Conservation (phyloP, 2,329 filamentous ascomycete genomes). For the Penicillium crustosum region DNA sequence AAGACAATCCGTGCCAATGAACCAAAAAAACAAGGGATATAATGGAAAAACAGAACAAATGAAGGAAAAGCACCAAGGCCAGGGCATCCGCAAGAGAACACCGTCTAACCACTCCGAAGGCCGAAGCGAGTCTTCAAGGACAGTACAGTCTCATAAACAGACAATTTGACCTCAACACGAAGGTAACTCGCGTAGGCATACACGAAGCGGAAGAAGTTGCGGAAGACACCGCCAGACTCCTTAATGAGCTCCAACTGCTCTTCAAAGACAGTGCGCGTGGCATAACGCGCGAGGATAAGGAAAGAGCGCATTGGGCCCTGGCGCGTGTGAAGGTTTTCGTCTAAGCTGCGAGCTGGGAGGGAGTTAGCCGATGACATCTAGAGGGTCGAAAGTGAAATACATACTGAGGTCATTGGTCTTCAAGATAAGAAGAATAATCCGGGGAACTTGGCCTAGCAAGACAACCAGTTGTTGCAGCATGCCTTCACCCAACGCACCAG, state of each 20-base stretch:
- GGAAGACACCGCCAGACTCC: conserved; percentile 52
- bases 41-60: conserved; percentile 10
- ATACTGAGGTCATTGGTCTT: conserved; percentile 93
- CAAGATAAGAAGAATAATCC: conserved; percentile 89
- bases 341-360: conserved; percentile 69
- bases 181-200: conserved; percentile 55
- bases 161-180: conserved; percentile 58
- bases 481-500: conserved; percentile 78
- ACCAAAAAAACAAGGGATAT: conserved; percentile 14
- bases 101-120: conserved; percentile 27
- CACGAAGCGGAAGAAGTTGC: conserved; percentile 53
- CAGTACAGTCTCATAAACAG: conserved; percentile 59
- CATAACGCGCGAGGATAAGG: conserved; percentile 64
- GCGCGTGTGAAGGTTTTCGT: conserved; percentile 69
- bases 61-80: not conserved
- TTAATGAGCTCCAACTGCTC: conserved; percentile 56
- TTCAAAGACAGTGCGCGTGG: conserved; percentile 61
- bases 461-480: conserved; percentile 85
- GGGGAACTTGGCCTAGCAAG: conserved; percentile 81
- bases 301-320: conserved; percentile 62
- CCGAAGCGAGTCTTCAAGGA: conserved; percentile 53
- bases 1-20: conserved; percentile 24
- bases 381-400: conserved; percentile 22
- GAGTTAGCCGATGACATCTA: conserved; percentile 5
- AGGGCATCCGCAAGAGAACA: not conserved